Base-by-base conservation (phyloP, 2,329 filamentous ascomycete genomes). In the Alternaria panax region DNA sequence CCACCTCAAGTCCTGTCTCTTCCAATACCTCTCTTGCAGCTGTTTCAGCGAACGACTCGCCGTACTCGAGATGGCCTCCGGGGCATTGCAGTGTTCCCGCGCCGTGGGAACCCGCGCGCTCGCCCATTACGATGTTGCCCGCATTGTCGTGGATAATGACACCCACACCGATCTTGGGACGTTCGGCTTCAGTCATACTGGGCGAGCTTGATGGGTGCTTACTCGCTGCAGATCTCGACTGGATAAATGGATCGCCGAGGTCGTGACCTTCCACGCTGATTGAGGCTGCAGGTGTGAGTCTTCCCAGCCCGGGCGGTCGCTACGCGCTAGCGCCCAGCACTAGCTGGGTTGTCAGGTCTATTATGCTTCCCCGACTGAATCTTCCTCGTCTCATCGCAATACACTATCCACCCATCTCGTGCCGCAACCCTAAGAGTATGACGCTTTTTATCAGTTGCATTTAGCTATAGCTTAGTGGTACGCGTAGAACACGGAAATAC, bases 61-160 rank as follows among this genome's bases (percentile, higher is more conserved):
- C 85, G 57, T 86, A 85, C 61, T 94, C 91, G 16, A 93, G 84
- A 68, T 94, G 90, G 0, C 91, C 92, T 22, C 91, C 91, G 0
- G 91, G 90, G 14, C 92, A 84, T 50, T 88, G 88, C 78, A 85
- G 87, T 0, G 85, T 88, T 1, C 86, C 88, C 85, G 38, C 50
- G 43, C 27, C 22, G 34, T 51, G 42, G 14, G 51, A 48, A 27
- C 81, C 81, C 57, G 80, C 79, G 28, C 84, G 75, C 62, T 79
- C 75, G 46, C 84, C 84, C 57, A 85, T 73, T 32, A 85, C 63
- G 53, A 85, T 81, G 54, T 80, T 75, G 12, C 79, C 79, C 5
- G 76, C 70, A 1, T 63, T 46, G 56, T 81, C 78, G 54, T 80
- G 67, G 62, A 84, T 75, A 62, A 85, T 81, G 51, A 82, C 82